Evolutionary conservation across 441 rosid genomes (phyloP).

Genomic region (Capsella rubella): DNA sequence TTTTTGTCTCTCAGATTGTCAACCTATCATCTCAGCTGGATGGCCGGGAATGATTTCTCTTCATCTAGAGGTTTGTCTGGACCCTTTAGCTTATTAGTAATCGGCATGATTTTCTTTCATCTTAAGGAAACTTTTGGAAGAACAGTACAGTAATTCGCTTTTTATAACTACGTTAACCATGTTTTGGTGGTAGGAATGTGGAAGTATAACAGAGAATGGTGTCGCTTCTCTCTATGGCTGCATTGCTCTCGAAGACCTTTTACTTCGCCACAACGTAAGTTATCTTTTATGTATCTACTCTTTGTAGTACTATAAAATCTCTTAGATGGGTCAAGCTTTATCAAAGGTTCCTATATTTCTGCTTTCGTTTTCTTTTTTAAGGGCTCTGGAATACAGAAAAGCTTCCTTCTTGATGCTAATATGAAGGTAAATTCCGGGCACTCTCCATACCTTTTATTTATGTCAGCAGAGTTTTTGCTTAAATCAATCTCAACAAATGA

Average conservation of each 20-base stretch:
- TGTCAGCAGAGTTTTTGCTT: slow-evolving; percentile 1
- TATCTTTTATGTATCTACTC: slow-evolving; percentile 26
- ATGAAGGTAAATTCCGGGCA: slow-evolving; percentile 53
- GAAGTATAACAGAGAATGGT: slow-evolving; percentile 64
- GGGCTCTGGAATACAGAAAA: slow-evolving; percentile 68
- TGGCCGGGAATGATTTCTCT: slow-evolving; percentile 81
- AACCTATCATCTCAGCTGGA: slow-evolving; percentile 66
- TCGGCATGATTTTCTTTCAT: not conserved
- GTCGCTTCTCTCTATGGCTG: slow-evolving; percentile 65
- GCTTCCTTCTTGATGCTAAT: slow-evolving; percentile 69
- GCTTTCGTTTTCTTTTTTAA: slow-evolving; percentile 33
- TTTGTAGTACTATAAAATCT: not conserved
- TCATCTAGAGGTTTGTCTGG: slow-evolving; percentile 69
- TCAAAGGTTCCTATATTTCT: not conserved
- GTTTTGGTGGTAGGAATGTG: slow-evolving; percentile 65
- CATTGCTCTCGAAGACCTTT: slow-evolving; percentile 72
- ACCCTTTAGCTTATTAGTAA: not conserved
- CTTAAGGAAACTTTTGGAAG: not conserved
- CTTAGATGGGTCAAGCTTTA: not conserved
- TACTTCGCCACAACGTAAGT: slow-evolving; percentile 82
- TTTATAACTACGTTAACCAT: slow-evolving; percentile 1
- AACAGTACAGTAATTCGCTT: not conserved
- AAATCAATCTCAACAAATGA: slow-evolving; percentile 7
- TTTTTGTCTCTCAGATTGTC: slow-evolving; percentile 55
- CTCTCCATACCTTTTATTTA: not conserved